Evolutionary conservation across 2,329 filamentous ascomycete species (phyloP), one percentile per base, ranked within the genome.

Genomic region (Ophiocordyceps camponoti-floridani): DNA sequence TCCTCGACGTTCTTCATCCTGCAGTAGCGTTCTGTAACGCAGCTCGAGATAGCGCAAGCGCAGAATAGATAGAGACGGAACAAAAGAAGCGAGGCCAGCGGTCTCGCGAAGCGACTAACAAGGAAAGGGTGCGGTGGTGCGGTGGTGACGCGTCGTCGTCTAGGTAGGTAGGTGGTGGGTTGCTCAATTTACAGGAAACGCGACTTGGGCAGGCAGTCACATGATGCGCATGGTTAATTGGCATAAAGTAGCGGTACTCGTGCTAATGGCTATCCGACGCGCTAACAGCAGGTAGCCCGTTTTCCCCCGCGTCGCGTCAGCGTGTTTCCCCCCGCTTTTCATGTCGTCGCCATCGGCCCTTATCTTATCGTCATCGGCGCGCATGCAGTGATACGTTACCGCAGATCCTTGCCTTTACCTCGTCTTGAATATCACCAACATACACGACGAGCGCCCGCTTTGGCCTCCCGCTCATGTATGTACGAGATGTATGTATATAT

Each of bases 161-260:
- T 4, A 41, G 7, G 40, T 19, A 19, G n/a, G 40, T 41, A 41
- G 2, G 41, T 30, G 10, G 14, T 33, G n/a, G n/a, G n/a, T n/a
- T n/a, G 23, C 23, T 35, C 12, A 30, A 14, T 31, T 31, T n/a
- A 16, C 28, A 18, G 8, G 31, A 10, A 31, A 63, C 62, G 61
- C 62, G 61, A 62, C 58, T 49, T 43, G 49, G 43, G 48, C 59
- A 61, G 58, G 59, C 53, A 51, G 50, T 59, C 59, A 62, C 59
- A 49, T 62, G 60, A 57, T 33, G 14, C 16, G 18, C 3, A 2
- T 16, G 27, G 2, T 16, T 38, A 16, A 7, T 6, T 4, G 12
- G 12, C 13, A 6, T 14, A 18, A 40, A 10, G 14, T 9, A 12
- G 9, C 4, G 23, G 4, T 46, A 41, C 45, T 3, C 30, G 31